Evolutionary conservation across 495 filamentous ascomycete species (phyloP), one percentile per base, ranked within the genome.

Genomic region (Amphirosellinia nigrospora): DNA sequence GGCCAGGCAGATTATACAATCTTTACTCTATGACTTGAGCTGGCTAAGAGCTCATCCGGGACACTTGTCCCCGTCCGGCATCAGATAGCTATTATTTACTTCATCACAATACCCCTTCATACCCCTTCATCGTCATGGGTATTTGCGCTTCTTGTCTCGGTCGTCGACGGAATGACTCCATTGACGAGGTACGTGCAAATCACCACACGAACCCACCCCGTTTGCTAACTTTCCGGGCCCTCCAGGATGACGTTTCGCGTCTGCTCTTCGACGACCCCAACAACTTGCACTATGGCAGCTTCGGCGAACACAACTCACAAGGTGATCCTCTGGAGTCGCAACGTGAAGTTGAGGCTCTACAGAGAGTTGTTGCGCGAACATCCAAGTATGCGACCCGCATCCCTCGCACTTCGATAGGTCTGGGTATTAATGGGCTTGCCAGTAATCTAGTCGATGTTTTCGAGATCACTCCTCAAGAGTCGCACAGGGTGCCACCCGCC

Each of bases 401-500:
- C 45, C 52, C 50, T 26, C 16, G 41, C 30, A 4, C 15, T 21
- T 9, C 16, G 3, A 52, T 43, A 2, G 65, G 46, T 38, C 62
- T 5, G 13, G 48, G 38, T 74, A 69, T 79, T 83, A 66, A 83
- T 75, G 7, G 7, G 34, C 32, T 55, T 53, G 70, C 67, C 71
- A 88, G 86, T 67, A 85, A 86, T 75, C 82, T 88, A 66, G 86
- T 88, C 65, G 86, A 88, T 75, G 86, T 88, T 63, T 88, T 87
- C 79, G 86, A 87, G 56, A 86, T 88, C 74, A 80, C 83, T 19
- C 83, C 85, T 36, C 82, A 84, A 64, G 82, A 82, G 69, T 72
- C 75, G 52, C 78, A 73, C 60, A 72, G 65, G 68, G 74, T 71
- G 28, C 79, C 72, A 30, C 80, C 64, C 19, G 66, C n/a, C 77